Base-by-base conservation (phyloP, 331 rosid genomes). In the Phaseolus coccineus region DNA sequence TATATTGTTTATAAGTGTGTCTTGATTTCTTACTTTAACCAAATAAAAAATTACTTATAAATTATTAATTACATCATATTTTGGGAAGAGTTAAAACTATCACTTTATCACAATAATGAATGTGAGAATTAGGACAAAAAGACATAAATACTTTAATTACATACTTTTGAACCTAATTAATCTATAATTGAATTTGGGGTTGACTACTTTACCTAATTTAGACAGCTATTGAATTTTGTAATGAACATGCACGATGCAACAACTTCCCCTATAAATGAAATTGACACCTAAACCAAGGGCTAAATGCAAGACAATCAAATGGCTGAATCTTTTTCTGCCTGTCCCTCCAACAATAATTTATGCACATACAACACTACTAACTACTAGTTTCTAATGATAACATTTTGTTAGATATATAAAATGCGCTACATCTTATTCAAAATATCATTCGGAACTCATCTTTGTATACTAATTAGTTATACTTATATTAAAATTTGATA, bases 121-220 rank as follows among this genome's bases (percentile, higher is more conserved):
- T 27, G 15, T 61, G 47, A 44, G 30, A 27, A 44, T 31, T 46
- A 46, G 22, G 16, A 30, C 44, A 76, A 64, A 19, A 63, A 63
- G 19, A 62, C 14, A 33, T 24, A 51, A 39, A 48, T 33, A 30
- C 22, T 47, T 14, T 31, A 19, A 6, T 15, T 50, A 31, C 28
- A 4, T 70, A 12, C 5, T 50, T 48, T 33, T 14, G 44, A 35
- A 40, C 53, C 40, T 50, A 77, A 31, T 31, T 62, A 62, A 12
- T 64, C 39, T n/a, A 76, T 63, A 33, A 48, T 63, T 76, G 73
- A 63, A 40, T 63, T 63, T 76, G 64, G 47, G 44, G 62, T 70
- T 72, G 77, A 52, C 81, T 52, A 8, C 0, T 35, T 50, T 22
- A 31, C 51, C 58, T 30, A 75, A 44, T 31, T 57, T 74, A 58